phyloP scores from a whole-genome alignment of 2,329 filamentous ascomycete genomes.

The Uncinocarpus reesii region DNA sequence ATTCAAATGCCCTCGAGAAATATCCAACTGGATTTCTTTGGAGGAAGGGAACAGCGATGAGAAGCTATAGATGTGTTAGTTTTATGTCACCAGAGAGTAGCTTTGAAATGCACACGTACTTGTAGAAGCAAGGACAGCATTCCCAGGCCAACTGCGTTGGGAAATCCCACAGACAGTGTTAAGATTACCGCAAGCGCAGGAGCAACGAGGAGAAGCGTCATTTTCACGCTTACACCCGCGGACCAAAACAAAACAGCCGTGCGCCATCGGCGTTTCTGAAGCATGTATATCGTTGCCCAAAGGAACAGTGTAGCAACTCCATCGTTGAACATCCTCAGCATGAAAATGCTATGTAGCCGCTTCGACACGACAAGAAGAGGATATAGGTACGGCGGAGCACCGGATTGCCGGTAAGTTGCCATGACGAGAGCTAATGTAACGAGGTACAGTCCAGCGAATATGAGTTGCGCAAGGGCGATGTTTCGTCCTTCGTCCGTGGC shows the following conservation, averaged over 20 bases:
- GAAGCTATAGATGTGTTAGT: constrained; percentile 32
- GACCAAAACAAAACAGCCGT: constrained; percentile 63
- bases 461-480: constrained; percentile 67
- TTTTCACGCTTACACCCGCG: constrained; percentile 81
- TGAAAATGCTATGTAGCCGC: constrained; percentile 82
- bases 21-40: constrained; percentile 58
- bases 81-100: constrained; percentile 9
- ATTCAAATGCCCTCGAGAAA: constrained; percentile 72
- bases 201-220: constrained; percentile 74
- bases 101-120: constrained; percentile 36
- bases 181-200: constrained; percentile 71
- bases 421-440: constrained; percentile 65
- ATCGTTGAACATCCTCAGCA: constrained; percentile 92
- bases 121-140: constrained; percentile 69
- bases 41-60: constrained; percentile 57
- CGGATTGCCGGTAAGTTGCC: constrained; percentile 54
- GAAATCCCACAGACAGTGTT: constrained; percentile 60
- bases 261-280: constrained; percentile 66
- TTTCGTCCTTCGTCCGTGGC: constrained; percentile 66
- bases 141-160: constrained; percentile 55
- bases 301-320: constrained; percentile 76
- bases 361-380: constrained; percentile 81
- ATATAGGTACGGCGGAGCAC: constrained; percentile 69
- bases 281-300: constrained; percentile 67
- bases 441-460: constrained; percentile 76